A percentile compares a stretch with the other conserved stretches of the same genome.
These are phyloP conservation scores for Daldinia grandis DNA, from an alignment of 495 filamentous ascomycete genomes.

Conservation along the genomic window DNA sequence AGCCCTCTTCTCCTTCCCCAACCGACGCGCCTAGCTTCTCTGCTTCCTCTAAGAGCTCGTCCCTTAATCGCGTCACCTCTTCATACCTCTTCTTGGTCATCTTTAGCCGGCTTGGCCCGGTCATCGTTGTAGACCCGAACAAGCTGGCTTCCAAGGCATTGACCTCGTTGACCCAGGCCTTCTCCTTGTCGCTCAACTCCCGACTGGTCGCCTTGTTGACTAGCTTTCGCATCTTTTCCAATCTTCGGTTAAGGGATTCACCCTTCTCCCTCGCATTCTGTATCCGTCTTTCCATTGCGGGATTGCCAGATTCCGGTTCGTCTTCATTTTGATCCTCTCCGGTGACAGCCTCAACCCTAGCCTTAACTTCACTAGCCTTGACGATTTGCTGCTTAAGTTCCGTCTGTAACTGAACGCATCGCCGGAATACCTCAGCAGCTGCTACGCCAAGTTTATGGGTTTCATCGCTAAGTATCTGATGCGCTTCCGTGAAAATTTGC, in stretches of 20 bases:
- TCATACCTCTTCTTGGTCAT: constrained; percentile 58
- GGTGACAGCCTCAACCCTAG: constrained; percentile 70
- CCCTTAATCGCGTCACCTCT: constrained; percentile 55
- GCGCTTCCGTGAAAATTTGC: constrained; percentile 76
- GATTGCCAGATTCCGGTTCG: constrained; percentile 56
- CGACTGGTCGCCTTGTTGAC: constrained; percentile 65
- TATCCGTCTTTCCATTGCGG: constrained; percentile 68
- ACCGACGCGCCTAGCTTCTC: constrained; percentile 48
- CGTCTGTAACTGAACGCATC: constrained; percentile 73
- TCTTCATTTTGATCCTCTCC: constrained; percentile 65
- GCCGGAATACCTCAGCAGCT: constrained; percentile 82
- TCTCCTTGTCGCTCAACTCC: constrained; percentile 78
- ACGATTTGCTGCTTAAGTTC: constrained; percentile 77
- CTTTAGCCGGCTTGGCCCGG: constrained; percentile 42
- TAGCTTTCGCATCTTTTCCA: constrained; percentile 69
- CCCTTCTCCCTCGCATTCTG: constrained; percentile 66
- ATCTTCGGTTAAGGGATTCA: constrained; percentile 63
- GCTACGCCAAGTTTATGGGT: constrained; percentile 75
- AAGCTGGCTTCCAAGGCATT: constrained; percentile 56
- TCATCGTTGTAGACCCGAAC: constrained; percentile 48
- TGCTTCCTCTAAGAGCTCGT: constrained; percentile 62
- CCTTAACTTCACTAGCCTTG: constrained; percentile 71
- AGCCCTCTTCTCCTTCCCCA: constrained; percentile 43
- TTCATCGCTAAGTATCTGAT: constrained; percentile 76
- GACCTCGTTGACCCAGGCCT: constrained; percentile 72